Percentiles rank a stretch among this genome's conserved stretches.
These are phyloP conservation scores for Trichocomaceae sp. DNA, from an alignment of 2,329 filamentous ascomycete species.

Conservation along the genomic window DNA sequence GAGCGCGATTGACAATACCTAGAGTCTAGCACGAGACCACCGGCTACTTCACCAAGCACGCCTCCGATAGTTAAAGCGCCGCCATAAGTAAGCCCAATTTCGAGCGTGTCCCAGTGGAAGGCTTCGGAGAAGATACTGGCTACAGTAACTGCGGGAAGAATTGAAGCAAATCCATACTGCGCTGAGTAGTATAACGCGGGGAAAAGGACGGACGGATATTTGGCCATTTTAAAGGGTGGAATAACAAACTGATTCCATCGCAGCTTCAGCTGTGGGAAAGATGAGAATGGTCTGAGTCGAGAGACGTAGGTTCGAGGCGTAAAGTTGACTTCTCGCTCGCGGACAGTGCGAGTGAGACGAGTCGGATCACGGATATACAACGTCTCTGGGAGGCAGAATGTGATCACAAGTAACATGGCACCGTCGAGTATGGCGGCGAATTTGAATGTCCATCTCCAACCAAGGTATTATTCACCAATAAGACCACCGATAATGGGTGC, in stretches of 20 bases:
- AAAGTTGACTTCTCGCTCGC: not conserved
- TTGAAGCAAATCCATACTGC: slow-evolving; percentile 3
- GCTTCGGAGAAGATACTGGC: not conserved
- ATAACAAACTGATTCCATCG: slow-evolving; percentile 2
- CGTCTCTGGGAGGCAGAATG: not conserved
- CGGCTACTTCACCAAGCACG: not conserved
- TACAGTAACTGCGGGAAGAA: slow-evolving; percentile 1
- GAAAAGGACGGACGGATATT: not conserved
- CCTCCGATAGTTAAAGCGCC: not conserved
- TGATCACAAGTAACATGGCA: not conserved
- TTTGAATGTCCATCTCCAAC: slow-evolving; percentile 1
- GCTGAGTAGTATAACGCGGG: not conserved
- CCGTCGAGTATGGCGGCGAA: slow-evolving; percentile 1
- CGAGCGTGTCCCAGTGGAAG: slow-evolving; percentile 1
- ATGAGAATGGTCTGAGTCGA: not conserved
- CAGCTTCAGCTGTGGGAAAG: not conserved
- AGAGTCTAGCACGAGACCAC: not conserved
- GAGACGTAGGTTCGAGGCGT: not conserved
- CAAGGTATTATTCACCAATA: not conserved
- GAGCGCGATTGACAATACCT: slow-evolving; percentile 1
- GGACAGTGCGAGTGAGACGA: not conserved
- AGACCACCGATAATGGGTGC: not conserved
- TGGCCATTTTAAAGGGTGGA: not conserved
- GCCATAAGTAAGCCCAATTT: slow-evolving; percentile 1
- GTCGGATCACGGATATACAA: not conserved